Percentiles rank a stretch among this genome's conserved stretches.
phyloP scores from a whole-genome alignment of 352 stramenopile genomes.

The Peronospora tabacina region DNA sequence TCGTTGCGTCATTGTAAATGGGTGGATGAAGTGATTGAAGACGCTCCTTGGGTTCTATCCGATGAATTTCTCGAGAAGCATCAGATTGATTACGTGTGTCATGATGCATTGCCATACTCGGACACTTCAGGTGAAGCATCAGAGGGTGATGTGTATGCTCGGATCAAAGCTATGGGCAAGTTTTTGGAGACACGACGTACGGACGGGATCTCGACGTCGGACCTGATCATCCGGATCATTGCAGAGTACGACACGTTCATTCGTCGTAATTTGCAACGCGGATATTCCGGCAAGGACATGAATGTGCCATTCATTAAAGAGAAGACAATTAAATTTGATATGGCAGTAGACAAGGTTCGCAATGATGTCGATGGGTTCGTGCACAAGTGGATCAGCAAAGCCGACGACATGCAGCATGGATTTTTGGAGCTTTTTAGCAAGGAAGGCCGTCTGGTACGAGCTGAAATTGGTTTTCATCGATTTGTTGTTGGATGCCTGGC shows the following conservation, averaged over 20 bases:
- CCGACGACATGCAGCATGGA: conserved; percentile 69
- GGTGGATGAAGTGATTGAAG: conserved; percentile 84
- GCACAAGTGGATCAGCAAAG: conserved; percentile 73
- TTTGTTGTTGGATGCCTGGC: not conserved
- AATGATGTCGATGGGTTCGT: conserved; percentile 69
- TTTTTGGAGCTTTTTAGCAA: conserved; percentile 77
- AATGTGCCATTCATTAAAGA: conserved; percentile 88
- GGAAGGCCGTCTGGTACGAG: conserved; percentile 59
- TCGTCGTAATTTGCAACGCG: conserved; percentile 79
- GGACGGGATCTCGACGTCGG: conserved; percentile 84
- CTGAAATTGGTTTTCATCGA: not conserved
- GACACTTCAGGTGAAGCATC: conserved; percentile 61
- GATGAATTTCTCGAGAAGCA: conserved; percentile 81
- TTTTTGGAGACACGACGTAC: conserved; percentile 81
- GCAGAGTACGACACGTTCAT: conserved; percentile 90
- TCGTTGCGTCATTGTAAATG: conserved; percentile 79
- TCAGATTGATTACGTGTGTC: conserved; percentile 85
- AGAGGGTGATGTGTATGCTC: conserved; percentile 77
- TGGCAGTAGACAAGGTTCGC: conserved; percentile 77
- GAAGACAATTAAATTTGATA: conserved; percentile 85
- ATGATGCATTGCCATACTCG: conserved; percentile 83
- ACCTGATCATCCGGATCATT: conserved; percentile 88
- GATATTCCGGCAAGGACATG: conserved; percentile 89
- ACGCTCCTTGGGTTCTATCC: conserved; percentile 81
- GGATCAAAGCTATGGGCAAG: conserved; percentile 83